Evolutionary conservation across 2,329 filamentous ascomycete species (phyloP).

Genomic region (Ascosphaera apis): DNA sequence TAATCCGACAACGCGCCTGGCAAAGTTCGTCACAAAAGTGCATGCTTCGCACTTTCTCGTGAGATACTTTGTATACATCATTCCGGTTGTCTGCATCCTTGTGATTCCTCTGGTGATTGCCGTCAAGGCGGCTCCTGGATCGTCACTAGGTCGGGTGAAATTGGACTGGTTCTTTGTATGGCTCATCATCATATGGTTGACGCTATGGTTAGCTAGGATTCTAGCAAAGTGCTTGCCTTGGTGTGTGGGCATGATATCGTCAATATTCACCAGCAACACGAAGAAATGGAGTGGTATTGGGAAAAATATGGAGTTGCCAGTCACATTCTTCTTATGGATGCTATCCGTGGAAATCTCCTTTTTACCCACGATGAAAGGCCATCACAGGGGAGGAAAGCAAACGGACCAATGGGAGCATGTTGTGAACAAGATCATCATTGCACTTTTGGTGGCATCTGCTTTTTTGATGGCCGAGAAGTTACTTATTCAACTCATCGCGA

Average conservation of each 20-base stretch:
- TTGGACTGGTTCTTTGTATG: slow-evolving; percentile 87
- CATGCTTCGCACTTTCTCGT: slow-evolving; percentile 43
- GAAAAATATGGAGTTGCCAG: slow-evolving; percentile 61
- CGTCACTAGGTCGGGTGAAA: slow-evolving; percentile 49
- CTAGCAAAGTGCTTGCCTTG: slow-evolving; percentile 41
- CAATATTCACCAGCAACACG: slow-evolving; percentile 59
- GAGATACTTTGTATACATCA: slow-evolving; percentile 49
- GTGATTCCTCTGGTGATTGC: slow-evolving; percentile 47
- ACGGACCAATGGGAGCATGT: slow-evolving; percentile 48
- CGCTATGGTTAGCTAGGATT: slow-evolving; percentile 57
- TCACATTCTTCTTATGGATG: slow-evolving; percentile 80
- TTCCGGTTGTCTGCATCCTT: slow-evolving; percentile 38
- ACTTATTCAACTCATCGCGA: slow-evolving; percentile 81
- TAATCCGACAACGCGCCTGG: slow-evolving; percentile 36
- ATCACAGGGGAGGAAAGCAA: slow-evolving; percentile 30
- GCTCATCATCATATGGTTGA: slow-evolving; percentile 83
- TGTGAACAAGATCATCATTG: slow-evolving; percentile 67
- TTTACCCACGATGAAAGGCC: slow-evolving; percentile 53
- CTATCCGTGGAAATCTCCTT: slow-evolving; percentile 71
- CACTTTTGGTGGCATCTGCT: slow-evolving; percentile 54
- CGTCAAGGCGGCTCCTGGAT: slow-evolving; percentile 31
- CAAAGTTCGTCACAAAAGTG: slow-evolving; percentile 39
- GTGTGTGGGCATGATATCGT: slow-evolving; percentile 39
- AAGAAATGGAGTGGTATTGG: slow-evolving; percentile 91
- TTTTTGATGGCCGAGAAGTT: slow-evolving; percentile 84